Base-by-base conservation (phyloP, 148 eudicot genomes). In the Mesembryanthemum crystallinum region DNA sequence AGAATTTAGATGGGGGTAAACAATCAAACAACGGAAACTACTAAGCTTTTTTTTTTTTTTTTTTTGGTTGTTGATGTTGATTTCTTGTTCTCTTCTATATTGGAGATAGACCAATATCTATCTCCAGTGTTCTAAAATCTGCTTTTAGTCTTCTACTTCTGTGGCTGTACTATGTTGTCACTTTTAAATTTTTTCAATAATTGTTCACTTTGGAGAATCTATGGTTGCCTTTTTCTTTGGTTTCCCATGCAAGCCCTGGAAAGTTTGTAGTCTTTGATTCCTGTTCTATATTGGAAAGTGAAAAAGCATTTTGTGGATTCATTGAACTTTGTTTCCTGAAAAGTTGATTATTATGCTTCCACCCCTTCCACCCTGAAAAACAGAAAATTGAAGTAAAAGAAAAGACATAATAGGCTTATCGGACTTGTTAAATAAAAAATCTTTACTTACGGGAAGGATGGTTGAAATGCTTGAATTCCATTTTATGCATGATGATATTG, bases 151-250 rank as follows among this genome's bases (percentile, higher is more conserved):
- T 74, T 49, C 51, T 76, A 30, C 73, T 39, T 65, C 58, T 57
- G 32, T 60, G 64, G 23, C 67, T 54, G 42, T 64, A 76, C 72
- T 23, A 37, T 69, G 64, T 71, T 70, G 63, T 58, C 60, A 45
- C 24, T 60, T 60, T 60, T 29, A 49, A 49, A 49, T 70, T 43
- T 61, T 63, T 57, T 62, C 68, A 27, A 80, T 80, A 74, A 75
- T 80, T 72, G 71, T 32, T 73, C 67, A 78, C 77, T 78, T 78
- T 73, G 30, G 67, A 57, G 77, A 65, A 54, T 57, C 15, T 73
- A 42, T 65, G 65, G 30, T 71, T 24, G 45, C 58, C 59, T 76
- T 76, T 61, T 69, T 68, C 58, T 59, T 45, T 39, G 13, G 67
- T 42, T 67, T 20, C 17, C 68, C 25, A 47, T 57, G 64, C 60